These are phyloP conservation scores for Nakaseomyces glabratus DNA, from an alignment of 1,139 yeast species.

Conservation along the genomic window DNA sequence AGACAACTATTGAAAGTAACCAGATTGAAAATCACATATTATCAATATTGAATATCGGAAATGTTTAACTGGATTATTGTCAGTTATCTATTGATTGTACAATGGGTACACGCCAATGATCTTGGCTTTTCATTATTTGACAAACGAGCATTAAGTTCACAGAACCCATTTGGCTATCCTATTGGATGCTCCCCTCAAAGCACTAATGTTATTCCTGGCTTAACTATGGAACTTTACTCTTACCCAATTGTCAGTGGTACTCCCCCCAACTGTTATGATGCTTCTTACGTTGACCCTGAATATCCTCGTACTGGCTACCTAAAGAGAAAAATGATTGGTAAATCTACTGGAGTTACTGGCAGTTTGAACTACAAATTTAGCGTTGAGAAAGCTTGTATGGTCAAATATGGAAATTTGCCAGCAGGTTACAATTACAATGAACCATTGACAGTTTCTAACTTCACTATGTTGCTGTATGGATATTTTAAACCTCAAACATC, in stretches of 20 bases:
- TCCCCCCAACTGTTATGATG: not conserved
- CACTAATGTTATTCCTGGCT: too few species aligned
- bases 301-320: conserved; percentile 2
- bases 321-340: not conserved
- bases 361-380: not conserved
- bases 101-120: too few species aligned
- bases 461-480: conserved; percentile 1
- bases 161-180: too few species aligned
- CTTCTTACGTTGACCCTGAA: not conserved
- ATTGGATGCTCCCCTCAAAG: too few species aligned
- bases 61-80: too few species aligned
- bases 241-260: not conserved
- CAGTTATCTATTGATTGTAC: too few species aligned
- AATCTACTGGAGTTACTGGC: not conserved
- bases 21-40: too few species aligned
- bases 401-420: not conserved
- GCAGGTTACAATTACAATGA: not conserved
- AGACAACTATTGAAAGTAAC: too few species aligned
- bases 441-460: not conserved
- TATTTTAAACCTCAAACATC: not conserved
- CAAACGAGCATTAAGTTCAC: too few species aligned
- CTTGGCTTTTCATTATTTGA: too few species aligned
- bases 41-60: too few species aligned
- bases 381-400: not conserved
- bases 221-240: not conserved